Evolutionary conservation across 2,329 filamentous ascomycete species (phyloP), one percentile per base, ranked within the genome.

Genomic region (Aureobasidium mangrovei): DNA sequence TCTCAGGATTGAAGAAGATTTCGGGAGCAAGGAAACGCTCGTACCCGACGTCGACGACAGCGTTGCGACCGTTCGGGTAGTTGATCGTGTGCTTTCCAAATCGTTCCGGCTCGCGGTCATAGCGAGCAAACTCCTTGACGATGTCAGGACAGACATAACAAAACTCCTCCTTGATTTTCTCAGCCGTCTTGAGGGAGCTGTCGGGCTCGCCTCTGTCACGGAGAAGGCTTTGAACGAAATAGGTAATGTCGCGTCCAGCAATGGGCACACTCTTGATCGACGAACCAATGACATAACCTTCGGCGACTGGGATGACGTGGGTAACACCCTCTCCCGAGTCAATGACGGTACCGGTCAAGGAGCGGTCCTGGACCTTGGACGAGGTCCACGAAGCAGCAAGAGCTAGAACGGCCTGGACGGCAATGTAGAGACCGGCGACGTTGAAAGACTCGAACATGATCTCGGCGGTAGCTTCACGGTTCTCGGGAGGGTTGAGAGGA

Each of bases 381-480:
- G 91, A 96, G 29, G 93, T 98, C 93, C 93, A 98, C 7, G 93
- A 97, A 24, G 94, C 93, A 42, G 93, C 93, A 43, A 98, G 82
- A 12, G 94, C 93, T 54, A 98, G 84, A 26, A 98, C 93, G 32
- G 93, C 93, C 74, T 98, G 93, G 10, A 98, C 93, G 44, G 93
- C 93, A 69, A 98, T 98, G 74, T 98, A 98, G 61, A 98, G 84
- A 74, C 93, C 93, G 56, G 93, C 91, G 71, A 93, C 97, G 76
- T 98, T 98, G 79, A 98, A 98, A 3, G 93, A 97, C 70, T 98
- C 93, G 75, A 98, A 98, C 83, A 98, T 96, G 73, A 98, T 98
- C 71, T 98, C 93, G 71, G 93, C 93, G 28, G 93, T 97, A 70
- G 95, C 96, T 74, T 98, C 93, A 68, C 93, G 90, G 74, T 98